Percentiles rank a stretch among this genome's conserved stretches.
Conservation (phyloP, 495 filamentous ascomycete genomes). For the Hypoxylon subgilvum region DNA sequence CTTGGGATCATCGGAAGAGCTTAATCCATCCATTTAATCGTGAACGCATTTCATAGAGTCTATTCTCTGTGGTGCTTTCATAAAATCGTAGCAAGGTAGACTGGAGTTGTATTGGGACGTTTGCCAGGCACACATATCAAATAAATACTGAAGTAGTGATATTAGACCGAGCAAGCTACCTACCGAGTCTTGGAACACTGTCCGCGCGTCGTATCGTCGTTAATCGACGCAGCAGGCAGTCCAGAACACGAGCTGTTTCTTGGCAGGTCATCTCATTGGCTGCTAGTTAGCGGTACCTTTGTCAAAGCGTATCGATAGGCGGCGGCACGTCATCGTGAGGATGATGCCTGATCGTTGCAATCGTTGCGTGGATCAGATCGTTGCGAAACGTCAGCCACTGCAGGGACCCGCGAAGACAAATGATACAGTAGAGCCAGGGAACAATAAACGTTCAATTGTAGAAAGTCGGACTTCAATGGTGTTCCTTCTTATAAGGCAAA, state of each 20-base stretch:
- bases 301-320: constrained; percentile 23
- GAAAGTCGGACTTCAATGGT: too few relatives aligned
- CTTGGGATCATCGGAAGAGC: neutral
- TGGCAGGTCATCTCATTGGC: constrained; percentile 11
- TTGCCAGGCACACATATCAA: too few relatives aligned
- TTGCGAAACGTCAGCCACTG: constrained; percentile 15
- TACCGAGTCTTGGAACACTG: too few relatives aligned
- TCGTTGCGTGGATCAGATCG: constrained; percentile 26
- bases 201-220: neutral
- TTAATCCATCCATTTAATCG: neutral
- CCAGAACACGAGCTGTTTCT: constrained; percentile 16
- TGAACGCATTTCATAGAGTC: neutral
- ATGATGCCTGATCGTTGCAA: constrained; percentile 20
- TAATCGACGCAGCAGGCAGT: neutral
- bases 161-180: too few relatives aligned
- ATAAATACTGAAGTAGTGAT: too few relatives aligned
- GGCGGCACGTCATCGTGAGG: constrained; percentile 26
- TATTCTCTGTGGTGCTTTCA: neutral
- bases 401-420: constrained; percentile 9
- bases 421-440: neutral
- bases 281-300: neutral
- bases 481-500: neutral
- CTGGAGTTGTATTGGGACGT: too few relatives aligned
- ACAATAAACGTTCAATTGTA: too few relatives aligned
- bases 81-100: too few relatives aligned